Evolutionary conservation across 176 grass and related monocot species (phyloP).

Genomic region (Oryza coarctata): DNA sequence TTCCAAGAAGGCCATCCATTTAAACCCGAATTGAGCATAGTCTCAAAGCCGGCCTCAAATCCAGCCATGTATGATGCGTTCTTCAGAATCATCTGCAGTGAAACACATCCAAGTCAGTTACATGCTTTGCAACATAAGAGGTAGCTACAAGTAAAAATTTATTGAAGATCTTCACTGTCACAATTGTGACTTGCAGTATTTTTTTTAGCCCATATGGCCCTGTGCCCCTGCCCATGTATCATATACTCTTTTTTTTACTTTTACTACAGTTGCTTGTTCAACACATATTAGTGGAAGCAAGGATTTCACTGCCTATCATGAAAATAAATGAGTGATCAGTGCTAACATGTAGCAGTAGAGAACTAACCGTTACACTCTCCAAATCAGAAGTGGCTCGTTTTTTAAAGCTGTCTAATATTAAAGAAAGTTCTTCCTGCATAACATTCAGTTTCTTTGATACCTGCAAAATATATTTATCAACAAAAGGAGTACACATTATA

Average conservation of each 20-base stretch:
- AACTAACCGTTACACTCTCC: constrained; percentile 60
- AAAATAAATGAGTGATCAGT: background rate
- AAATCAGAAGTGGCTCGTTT: constrained; percentile 51
- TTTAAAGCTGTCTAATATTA: constrained; percentile 47
- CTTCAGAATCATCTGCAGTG: constrained; percentile 77
- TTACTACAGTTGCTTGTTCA: background rate
- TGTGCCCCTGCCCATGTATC: background rate
- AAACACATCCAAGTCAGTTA: constrained; percentile 8
- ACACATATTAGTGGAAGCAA: background rate
- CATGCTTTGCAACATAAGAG: background rate
- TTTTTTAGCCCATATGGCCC: background rate
- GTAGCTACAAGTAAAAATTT: background rate
- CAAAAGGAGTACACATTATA: background rate
- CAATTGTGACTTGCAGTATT: background rate
- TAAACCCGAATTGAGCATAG: constrained; percentile 45
- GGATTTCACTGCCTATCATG: constrained; percentile 14
- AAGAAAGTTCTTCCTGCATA: constrained; percentile 41
- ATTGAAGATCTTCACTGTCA: background rate
- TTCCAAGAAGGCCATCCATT: constrained; percentile 16
- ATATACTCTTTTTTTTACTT: background rate
- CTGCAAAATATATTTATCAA: constrained; percentile 52
- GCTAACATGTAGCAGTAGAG: constrained; percentile 16
- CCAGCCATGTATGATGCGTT: constrained; percentile 63
- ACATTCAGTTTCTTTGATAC: constrained; percentile 63
- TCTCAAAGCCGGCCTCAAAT: constrained; percentile 57